A percentile compares a stretch with the other conserved stretches of the same genome.
phyloP scores from a whole-genome alignment of 2,329 filamentous ascomycete genomes.

The Apiospora koreana region DNA sequence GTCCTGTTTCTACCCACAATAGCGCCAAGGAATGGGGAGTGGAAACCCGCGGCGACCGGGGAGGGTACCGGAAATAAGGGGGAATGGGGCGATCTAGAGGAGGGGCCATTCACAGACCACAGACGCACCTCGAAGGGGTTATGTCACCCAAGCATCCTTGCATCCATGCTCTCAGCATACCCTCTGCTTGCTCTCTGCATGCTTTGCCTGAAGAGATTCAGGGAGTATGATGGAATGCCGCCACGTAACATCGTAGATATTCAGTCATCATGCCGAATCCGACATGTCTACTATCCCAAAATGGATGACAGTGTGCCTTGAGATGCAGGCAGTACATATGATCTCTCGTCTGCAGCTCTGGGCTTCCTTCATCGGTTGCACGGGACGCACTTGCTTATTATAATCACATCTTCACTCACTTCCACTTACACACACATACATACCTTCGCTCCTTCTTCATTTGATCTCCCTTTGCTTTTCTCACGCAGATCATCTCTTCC shows the following conservation, averaged over 20 bases:
- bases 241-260: not conserved
- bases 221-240: too few relatives aligned
- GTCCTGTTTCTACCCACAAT: not conserved
- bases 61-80: not conserved
- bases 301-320: too few relatives aligned
- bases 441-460: not conserved
- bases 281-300: too few relatives aligned
- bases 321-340: not conserved
- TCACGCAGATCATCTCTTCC: not conserved
- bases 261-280: not conserved
- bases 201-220: too few relatives aligned
- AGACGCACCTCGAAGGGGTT: not conserved
- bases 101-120: not conserved
- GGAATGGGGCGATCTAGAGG: not conserved
- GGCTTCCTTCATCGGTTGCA: not conserved
- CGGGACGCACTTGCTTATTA: not conserved
- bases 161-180: not conserved
- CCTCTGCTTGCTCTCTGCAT: too few relatives aligned
- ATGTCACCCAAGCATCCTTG: not conserved
- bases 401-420: not conserved
- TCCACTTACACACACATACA: not conserved
- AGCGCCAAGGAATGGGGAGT: not conserved
- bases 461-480: not conserved
- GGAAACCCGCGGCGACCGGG: not conserved
- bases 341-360: not conserved